phyloP scores from a whole-genome alignment of 139 green algal genomes.

The Choricystis sp. region DNA sequence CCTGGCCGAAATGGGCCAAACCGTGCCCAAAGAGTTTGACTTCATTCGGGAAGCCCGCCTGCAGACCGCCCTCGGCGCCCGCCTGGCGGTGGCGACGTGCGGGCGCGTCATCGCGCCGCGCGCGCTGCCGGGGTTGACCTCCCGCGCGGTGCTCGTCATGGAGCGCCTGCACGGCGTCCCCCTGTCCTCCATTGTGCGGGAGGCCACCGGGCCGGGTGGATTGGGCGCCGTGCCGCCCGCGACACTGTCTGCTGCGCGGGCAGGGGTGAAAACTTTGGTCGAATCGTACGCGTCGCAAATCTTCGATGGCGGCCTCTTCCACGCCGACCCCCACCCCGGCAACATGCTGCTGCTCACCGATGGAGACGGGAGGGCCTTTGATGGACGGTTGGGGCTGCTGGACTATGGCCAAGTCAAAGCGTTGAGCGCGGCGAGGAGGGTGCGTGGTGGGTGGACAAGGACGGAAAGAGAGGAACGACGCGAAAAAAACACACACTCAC shows the following conservation, averaged over 20 bases:
- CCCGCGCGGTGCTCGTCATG: constrained; percentile 9
- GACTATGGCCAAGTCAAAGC: not conserved
- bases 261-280: not conserved
- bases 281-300: constrained; percentile 3
- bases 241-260: not conserved
- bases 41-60: constrained; percentile 11
- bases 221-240: too few relatives aligned
- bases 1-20: constrained; percentile 6
- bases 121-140: not conserved
- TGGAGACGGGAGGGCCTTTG: too few relatives aligned
- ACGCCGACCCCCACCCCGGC: constrained; percentile 16
- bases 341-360: constrained; percentile 11
- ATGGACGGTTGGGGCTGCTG: too few relatives aligned
- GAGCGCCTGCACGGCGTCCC: constrained; percentile 6
- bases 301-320: constrained; percentile 5
- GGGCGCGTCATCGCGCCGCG: not conserved
- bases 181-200: not conserved
- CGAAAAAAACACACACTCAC: too few relatives aligned
- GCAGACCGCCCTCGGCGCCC: not conserved
- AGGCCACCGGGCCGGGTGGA: not conserved
- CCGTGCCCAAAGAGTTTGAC: constrained; percentile 12
- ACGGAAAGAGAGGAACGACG: too few relatives aligned
- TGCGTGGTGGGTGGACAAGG: too few relatives aligned
- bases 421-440: too few relatives aligned
- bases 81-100: not conserved